Base-by-base conservation (phyloP, 768 basidiomycete species). In the Amanita inopinata region DNA sequence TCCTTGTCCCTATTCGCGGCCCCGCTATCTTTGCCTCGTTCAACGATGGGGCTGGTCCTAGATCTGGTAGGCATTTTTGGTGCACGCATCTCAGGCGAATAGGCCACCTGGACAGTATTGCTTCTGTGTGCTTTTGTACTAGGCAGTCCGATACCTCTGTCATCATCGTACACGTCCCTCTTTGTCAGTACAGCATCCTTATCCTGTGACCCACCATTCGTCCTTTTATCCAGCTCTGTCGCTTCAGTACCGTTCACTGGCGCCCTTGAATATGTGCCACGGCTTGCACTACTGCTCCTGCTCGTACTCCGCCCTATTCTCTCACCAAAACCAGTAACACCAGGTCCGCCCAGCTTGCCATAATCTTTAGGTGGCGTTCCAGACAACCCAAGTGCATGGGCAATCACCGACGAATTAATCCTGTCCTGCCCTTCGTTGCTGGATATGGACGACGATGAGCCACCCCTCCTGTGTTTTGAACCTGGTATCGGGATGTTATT, bases 51-150 rank as follows among this genome's bases (percentile, higher is more conserved):
- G 40, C 63, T 71, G 35, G 80, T 79, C 49, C 71, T 65, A 20
- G 74, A 66, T 24, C 80, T 68, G 35, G 62, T 63, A 5, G 79
- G 78, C 12, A 78, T 57, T 61, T 80, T 81, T 32, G 69, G 64
- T 17, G 69, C 51, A 47, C 66, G 66, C 20, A 55, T 51, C 12
- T 74, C 74, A 2, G 73, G 65, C 25, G 66, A 64, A 18, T 57
- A 58, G 24, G 65, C 59, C 1, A 61, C 68, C 35, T 68, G 70
- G 27, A 74, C 73, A 24, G 70, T 80, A 52, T 73, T 76, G 50
- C 71, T 76, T 43, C 74, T 56, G 40, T 65, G 62, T 3, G 64
- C 52, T 37, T 60, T 59, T 10, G 51, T 38, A 24, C 56, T 52
- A 17, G 45, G 43, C 14, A 51, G 36, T 22, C 43, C 48, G n/a